Base-by-base conservation (phyloP, 2,329 filamentous ascomycete genomes). In the Fusarium vanettenii region DNA sequence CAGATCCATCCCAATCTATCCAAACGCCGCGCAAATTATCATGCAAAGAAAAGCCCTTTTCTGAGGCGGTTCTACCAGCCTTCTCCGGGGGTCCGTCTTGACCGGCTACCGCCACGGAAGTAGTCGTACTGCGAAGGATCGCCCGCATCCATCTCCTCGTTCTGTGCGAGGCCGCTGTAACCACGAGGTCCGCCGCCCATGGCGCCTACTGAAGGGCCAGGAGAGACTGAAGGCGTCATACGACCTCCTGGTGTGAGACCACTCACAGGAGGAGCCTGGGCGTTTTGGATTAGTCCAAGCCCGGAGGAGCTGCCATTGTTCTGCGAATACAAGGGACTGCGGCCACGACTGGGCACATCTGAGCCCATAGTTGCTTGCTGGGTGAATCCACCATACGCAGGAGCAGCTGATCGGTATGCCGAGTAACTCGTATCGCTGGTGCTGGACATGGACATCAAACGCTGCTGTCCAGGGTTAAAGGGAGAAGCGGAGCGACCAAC, bases 121-220 rank as follows among this genome's bases (percentile, higher is more conserved):
- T 91, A 91, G 78, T 91, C 89, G 73, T 90, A 91, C 69, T 86
- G 84, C 74, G 84, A 81, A 10, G 88, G 87, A 48, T 89, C 87
- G 9, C 68, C 62, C 6, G 77, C 66, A 25, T 84, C 48, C 48
- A 52, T 52, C 48, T 52, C 81, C 65, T 91, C 89, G 45, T 83
- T 81, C 78, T 92, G 90, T 0, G 89, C 87, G 64, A 92, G 80
- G 29, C 87, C 87, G 16, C 89, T 90, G 79, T 92, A 92, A 0
- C 90, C 90, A 60, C 86, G 83, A 1, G 89, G 88, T 3, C 90
- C 89, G 63, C 89, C 89, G 20, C 89, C 89, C 20, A 91, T 80
- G 70, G 89, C 88, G 13, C 89, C 88, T 6, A 82, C 76, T 13
- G 86, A 86, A 1, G 86, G 84, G 4, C 86, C 85, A 3, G 85